These are phyloP conservation scores for Metrosideros polymorpha DNA, from an alignment of 441 rosid species.

Conservation along the genomic window DNA sequence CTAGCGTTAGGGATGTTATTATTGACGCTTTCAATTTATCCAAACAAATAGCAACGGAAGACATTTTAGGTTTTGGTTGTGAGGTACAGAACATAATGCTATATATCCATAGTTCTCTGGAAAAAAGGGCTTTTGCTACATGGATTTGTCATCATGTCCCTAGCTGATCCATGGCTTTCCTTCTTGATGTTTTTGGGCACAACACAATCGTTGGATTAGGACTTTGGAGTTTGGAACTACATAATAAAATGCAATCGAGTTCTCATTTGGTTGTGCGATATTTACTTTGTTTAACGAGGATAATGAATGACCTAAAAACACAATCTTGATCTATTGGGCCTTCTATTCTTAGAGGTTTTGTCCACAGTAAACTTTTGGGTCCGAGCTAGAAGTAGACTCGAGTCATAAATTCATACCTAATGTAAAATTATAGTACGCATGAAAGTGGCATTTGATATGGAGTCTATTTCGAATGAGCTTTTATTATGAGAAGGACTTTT, in stretches of 20 bases:
- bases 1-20: background rate
- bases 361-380: background rate
- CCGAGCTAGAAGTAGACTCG: background rate
- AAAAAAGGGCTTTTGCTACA: background rate
- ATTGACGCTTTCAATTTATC: background rate
- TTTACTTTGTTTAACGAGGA: background rate
- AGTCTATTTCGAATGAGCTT: background rate
- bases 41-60: background rate
- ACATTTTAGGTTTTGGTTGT: background rate
- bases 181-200: background rate
- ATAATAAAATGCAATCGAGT: background rate
- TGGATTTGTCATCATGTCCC: background rate
- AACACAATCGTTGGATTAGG: background rate
- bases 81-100: background rate
- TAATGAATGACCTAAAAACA: background rate
- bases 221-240: background rate
- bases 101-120: background rate
- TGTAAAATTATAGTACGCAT: background rate
- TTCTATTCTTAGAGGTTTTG: background rate
- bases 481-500: background rate
- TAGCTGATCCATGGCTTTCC: background rate
- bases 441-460: background rate
- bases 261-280: background rate
- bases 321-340: background rate
- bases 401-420: background rate